Evolutionary conservation across 129 eudicot genomes (phyloP), one percentile per base, ranked within the genome.

Genomic region (Pseudognaphalium luteoalbum): DNA sequence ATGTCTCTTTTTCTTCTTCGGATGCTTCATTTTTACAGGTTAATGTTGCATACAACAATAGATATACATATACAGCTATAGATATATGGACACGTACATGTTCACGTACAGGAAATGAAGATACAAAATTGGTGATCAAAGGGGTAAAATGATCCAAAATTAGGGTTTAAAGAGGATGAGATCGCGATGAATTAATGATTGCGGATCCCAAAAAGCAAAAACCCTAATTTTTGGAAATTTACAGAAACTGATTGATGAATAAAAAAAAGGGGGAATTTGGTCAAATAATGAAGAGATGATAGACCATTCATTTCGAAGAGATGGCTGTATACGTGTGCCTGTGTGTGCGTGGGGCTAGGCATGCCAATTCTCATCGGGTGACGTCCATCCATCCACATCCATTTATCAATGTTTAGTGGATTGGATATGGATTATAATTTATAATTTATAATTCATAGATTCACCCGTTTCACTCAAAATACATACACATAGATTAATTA

Each of bases 1-100:
- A 0, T 84, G 83, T 57, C 90, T 80, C 86, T 81, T 92, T 87
- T 86, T 93, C 92, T 85, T 90, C 79, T 80, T 92, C 14, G 85
- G 37, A 21, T 91, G 87, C 88, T 85, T 91, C 97, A 88, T 91
- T 2, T 66, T 56, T 16, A 30, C 11, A 70, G 75, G 52, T 34
- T 51, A 73, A 9, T 7, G 47, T 28, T 25, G 25, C n/a, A 54
- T 68, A 73, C 60, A 57, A 57, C 62, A 57, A 7, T 6, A 56
- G 10, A 56, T 19, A 21, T 22, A 60, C 3, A 41, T 12, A 10
- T 21, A 78, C n/a, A 25, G 20, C 65, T 64, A 60, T 3, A 70
- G 15, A 3, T 61, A 62, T 1, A 42, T 47, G 69, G 2, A 39
- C 28, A 60, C 8, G 61, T 75, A 71, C 14, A 73, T 39, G 30